These are phyloP conservation scores for Quillaja saponaria DNA, from an alignment of 306 rosid genomes.

Conservation along the genomic window DNA sequence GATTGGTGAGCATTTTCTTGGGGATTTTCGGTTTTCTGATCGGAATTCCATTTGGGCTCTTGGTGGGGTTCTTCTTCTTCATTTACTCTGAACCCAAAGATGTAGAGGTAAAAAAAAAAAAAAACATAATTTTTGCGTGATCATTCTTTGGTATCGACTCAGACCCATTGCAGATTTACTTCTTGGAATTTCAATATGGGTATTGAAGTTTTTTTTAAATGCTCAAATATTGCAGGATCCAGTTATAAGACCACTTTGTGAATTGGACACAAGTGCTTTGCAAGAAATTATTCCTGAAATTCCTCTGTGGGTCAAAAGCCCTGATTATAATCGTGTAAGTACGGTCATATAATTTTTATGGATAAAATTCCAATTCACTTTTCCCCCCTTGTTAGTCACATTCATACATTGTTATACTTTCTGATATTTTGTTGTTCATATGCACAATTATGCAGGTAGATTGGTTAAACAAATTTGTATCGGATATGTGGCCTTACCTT, in stretches of 20 bases:
- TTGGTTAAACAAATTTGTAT: constrained; percentile 74
- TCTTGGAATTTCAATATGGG: constrained; percentile 8
- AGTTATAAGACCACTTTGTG: constrained; percentile 57
- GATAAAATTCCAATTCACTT: neutral
- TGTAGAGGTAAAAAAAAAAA: constrained; percentile 46
- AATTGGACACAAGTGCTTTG: constrained; percentile 69
- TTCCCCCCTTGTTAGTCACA: neutral
- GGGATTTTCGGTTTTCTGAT: constrained; percentile 71
- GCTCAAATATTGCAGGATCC: constrained; percentile 62
- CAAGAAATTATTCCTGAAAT: constrained; percentile 77
- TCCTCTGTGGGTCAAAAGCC: constrained; percentile 85
- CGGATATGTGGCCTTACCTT: constrained; percentile 80
- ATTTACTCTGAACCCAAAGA: constrained; percentile 61
- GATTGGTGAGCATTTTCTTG: constrained; percentile 59
- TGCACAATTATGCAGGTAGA: constrained; percentile 62
- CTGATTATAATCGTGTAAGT: constrained; percentile 86
- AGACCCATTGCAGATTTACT: constrained; percentile 17
- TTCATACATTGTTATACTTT: neutral
- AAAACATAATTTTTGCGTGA: neutral
- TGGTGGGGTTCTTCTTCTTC: constrained; percentile 77
- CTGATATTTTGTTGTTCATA: constrained; percentile 24
- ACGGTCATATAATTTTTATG: constrained; percentile 5
- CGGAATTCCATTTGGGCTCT: constrained; percentile 83
- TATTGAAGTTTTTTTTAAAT: constrained; percentile 17
- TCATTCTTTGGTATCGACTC: neutral